These are phyloP conservation scores for Tricholomella constricta DNA, from an alignment of 768 basidiomycete genomes.

Conservation along the genomic window DNA sequence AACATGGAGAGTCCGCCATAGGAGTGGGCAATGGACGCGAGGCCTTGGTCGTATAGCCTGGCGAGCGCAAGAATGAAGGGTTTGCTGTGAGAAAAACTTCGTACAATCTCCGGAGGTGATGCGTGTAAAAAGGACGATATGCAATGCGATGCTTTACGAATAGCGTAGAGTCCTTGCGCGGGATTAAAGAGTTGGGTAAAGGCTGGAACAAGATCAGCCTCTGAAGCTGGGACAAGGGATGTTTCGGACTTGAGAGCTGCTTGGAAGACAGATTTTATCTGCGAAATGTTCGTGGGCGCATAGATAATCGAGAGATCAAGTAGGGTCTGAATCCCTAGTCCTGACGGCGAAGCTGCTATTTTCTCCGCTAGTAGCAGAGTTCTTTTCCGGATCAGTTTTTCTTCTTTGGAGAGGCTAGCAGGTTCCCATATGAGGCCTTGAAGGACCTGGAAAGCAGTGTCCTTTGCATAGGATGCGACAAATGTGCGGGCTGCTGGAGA, in stretches of 20 bases:
- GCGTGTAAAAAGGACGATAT: constrained; percentile 55
- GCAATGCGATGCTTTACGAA: constrained; percentile 65
- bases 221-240: constrained; percentile 32
- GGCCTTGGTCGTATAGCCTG: constrained; percentile 58
- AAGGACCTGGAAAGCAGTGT: constrained; percentile 53
- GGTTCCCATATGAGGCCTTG: constrained; percentile 62
- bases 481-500: constrained; percentile 48
- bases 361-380: constrained; percentile 60
- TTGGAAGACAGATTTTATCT: constrained; percentile 45
- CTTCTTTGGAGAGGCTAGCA: constrained; percentile 33
- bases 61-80: constrained; percentile 60
- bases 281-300: constrained; percentile 43
- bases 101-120: constrained; percentile 48
- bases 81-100: constrained; percentile 53
- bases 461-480: constrained; percentile 57
- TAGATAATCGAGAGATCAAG: constrained; percentile 67
- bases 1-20: constrained; percentile 58
- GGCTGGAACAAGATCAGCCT: constrained; percentile 54
- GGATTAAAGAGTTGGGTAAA: constrained; percentile 53
- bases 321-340: constrained; percentile 54
- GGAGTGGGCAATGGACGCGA: constrained; percentile 53
- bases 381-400: constrained; percentile 47
- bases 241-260: constrained; percentile 37
- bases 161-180: constrained; percentile 56
- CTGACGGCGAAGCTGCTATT: constrained; percentile 37